phyloP scores from a whole-genome alignment of 768 basidiomycete species.

The Macrolepiota dolichaula region DNA sequence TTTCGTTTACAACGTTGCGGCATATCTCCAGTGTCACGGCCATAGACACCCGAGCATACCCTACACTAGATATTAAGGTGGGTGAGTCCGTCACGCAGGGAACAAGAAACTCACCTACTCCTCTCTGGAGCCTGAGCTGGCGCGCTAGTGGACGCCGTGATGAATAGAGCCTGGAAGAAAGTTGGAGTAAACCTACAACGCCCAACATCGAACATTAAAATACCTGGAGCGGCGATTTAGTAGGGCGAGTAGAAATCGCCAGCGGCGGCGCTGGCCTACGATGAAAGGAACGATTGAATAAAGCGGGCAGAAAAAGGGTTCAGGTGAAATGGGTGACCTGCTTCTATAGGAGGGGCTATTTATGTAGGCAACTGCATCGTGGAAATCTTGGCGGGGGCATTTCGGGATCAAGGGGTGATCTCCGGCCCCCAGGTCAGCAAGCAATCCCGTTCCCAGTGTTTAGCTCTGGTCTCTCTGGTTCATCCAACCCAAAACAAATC shows the following conservation, averaged over 20 bases:
- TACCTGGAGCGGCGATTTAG: slow-evolving; percentile 5
- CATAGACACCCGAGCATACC: slow-evolving; percentile 49
- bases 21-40: slow-evolving; percentile 57
- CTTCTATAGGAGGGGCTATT: slow-evolving; percentile 25
- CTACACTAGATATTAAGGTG: slow-evolving; percentile 18
- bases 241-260: slow-evolving; percentile 1
- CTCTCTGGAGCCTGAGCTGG: slow-evolving; percentile 19
- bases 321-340: slow-evolving; percentile 8
- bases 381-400: slow-evolving; percentile 35
- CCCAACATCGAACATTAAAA: slow-evolving; percentile 4
- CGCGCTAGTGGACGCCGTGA: slow-evolving; percentile 12
- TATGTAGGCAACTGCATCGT: slow-evolving; percentile 32
- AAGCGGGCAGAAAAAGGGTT: slow-evolving; percentile 17
- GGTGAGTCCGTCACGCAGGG: neutral
- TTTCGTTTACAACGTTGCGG: slow-evolving; percentile 52
- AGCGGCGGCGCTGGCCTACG: slow-evolving; percentile 12
- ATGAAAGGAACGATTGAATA: slow-evolving; percentile 18
- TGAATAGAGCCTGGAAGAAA: slow-evolving; percentile 6
- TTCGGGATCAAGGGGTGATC: slow-evolving; percentile 36
- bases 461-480: neutral
- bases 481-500: slow-evolving; percentile 4
- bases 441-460: slow-evolving; percentile 7
- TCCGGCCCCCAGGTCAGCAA: slow-evolving; percentile 27
- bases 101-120: slow-evolving; percentile 24
- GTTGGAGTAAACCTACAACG: neutral